Evolutionary conservation across 768 basidiomycete genomes (phyloP).

Genomic region (Termitomyces bulborhizus): DNA sequence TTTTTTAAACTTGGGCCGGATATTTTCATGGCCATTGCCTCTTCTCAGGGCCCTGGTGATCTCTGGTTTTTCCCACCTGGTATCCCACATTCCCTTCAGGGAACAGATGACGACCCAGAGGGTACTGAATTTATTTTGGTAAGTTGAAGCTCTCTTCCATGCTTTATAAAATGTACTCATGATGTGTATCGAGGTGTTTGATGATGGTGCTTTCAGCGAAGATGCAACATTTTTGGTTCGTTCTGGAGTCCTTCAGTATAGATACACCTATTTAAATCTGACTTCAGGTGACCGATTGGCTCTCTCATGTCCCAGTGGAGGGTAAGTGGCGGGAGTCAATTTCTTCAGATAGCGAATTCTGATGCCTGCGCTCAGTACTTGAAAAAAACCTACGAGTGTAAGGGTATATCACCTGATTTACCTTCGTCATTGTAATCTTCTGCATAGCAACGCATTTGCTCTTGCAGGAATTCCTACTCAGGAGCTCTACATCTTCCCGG

Average conservation of each 20-base stretch:
- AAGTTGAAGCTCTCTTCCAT: slow-evolving; percentile 1
- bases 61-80: slow-evolving; percentile 56
- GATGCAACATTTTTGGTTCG: slow-evolving; percentile 45
- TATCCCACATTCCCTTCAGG: slow-evolving; percentile 51
- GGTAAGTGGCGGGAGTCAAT: slow-evolving; percentile 14
- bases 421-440: neutral
- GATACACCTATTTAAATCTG: neutral
- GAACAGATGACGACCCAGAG: slow-evolving; percentile 33
- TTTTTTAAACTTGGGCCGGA: neutral
- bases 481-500: slow-evolving; percentile 50
- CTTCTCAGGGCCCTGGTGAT: slow-evolving; percentile 36
- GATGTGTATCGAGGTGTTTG: slow-evolving; percentile 33
- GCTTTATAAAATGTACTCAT: neutral
- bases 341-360: neutral
- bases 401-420: neutral
- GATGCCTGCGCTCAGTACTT: slow-evolving; percentile 25
- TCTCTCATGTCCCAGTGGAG: slow-evolving; percentile 48
- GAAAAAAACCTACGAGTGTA: slow-evolving; percentile 46
- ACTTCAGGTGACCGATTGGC: slow-evolving; percentile 45
- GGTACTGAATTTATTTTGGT: slow-evolving; percentile 51
- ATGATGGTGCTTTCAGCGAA: slow-evolving; percentile 45
- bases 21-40: neutral
- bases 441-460: slow-evolving; percentile 23
- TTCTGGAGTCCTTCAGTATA: neutral
- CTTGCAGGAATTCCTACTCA: slow-evolving; percentile 37